These are phyloP conservation scores for Ascochyta fabae DNA, from an alignment of 2,329 filamentous ascomycete species.

Conservation along the genomic window DNA sequence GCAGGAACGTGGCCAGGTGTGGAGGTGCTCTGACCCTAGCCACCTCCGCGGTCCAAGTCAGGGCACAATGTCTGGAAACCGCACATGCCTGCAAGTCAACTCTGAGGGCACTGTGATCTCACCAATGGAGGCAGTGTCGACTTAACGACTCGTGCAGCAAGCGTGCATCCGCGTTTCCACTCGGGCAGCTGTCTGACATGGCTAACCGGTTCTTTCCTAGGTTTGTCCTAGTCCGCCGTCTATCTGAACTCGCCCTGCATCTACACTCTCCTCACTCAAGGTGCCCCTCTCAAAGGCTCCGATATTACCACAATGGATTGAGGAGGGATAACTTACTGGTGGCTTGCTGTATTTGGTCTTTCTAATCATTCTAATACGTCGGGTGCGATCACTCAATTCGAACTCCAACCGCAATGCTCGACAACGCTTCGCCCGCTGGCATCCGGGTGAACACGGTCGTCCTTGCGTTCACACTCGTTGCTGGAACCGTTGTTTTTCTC, in stretches of 20 bases:
- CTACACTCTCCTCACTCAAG: conserved; percentile 5
- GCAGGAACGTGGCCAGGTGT: conserved; percentile 27
- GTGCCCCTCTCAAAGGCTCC: conserved; percentile 3
- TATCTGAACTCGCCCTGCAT: conserved; percentile 7
- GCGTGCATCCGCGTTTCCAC: conserved; percentile 8
- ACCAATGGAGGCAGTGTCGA: conserved; percentile 15
- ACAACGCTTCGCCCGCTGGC: conserved; percentile 36
- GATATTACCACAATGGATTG: conserved; percentile 9
- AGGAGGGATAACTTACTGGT: conserved; percentile 18
- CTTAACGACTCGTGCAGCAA: conserved; percentile 12
- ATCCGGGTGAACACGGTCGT: conserved; percentile 40
- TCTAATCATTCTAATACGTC: conserved; percentile 10
- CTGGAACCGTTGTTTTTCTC: conserved; percentile 38
- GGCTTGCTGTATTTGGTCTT: conserved; percentile 11
- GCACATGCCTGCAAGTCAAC: conserved; percentile 17
- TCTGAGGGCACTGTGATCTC: conserved; percentile 13
- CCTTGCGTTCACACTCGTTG: conserved; percentile 41
- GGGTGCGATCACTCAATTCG: conserved; percentile 2
- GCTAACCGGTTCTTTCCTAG: conserved; percentile 10
- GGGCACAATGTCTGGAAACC: conserved; percentile 24
- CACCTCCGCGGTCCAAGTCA: conserved; percentile 22
- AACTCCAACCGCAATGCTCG: conserved; percentile 14
- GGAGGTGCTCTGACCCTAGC: conserved; percentile 15
- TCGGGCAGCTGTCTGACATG: conserved; percentile 1
- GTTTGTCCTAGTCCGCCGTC: conserved; percentile 2